A percentile compares a stretch with the other conserved stretches of the same genome.
Evolutionary conservation across 2,329 filamentous ascomycete species (phyloP).

Genomic region (Fusarium mangiferae): DNA sequence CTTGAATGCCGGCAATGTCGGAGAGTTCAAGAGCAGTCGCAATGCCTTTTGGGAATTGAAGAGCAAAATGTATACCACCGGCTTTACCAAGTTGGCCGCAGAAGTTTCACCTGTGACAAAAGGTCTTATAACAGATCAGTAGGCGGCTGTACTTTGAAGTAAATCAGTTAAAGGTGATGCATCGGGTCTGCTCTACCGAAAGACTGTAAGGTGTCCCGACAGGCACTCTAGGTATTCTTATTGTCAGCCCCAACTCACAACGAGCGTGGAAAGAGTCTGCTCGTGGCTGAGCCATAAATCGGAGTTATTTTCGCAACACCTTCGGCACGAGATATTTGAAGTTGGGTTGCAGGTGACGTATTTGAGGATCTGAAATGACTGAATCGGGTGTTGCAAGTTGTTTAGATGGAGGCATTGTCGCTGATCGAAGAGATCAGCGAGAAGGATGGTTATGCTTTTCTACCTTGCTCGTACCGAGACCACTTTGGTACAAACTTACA

Average conservation of each 20-base stretch:
- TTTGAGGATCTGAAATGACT: too few species aligned
- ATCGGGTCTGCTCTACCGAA: accelerated
- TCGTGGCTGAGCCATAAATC: accelerated
- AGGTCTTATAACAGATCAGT: not conserved
- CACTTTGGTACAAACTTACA: not conserved
- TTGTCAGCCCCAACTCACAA: not conserved
- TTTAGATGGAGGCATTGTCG: too few species aligned
- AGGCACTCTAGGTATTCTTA: too few species aligned
- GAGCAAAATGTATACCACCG: accelerated
- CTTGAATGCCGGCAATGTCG: accelerated
- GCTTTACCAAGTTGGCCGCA: accelerated
- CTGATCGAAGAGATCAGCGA: not conserved
- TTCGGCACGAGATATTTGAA: not conserved
- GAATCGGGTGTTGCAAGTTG: not conserved
- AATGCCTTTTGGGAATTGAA: too few species aligned
- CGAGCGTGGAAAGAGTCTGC: too few species aligned
- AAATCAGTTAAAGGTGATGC: not conserved
- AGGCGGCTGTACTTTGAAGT: not conserved
- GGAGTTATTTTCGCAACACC: accelerated
- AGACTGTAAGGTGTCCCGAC: not conserved
- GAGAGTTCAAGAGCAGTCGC: not conserved
- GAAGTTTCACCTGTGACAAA: not conserved
- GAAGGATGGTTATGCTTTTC: not conserved
- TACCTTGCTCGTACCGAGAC: too few species aligned
- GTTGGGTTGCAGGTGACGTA: not conserved